Conservation (phyloP, 345 rosid species). For the Camelina laxa region DNA sequence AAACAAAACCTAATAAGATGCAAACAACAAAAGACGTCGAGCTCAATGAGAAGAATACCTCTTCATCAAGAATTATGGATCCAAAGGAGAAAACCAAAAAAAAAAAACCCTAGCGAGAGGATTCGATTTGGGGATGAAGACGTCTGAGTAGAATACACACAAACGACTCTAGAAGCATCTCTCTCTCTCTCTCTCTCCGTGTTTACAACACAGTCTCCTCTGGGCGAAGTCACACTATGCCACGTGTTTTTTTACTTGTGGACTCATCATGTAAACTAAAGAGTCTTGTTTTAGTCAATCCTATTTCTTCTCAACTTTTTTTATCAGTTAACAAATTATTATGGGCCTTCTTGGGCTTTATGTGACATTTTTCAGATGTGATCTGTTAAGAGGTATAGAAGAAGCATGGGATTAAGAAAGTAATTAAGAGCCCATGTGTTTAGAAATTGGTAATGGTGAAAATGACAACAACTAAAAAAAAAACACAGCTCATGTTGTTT, state of each 20-base stretch:
- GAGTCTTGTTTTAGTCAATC: background rate
- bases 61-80: conserved; percentile 5
- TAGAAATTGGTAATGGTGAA: conserved; percentile 16
- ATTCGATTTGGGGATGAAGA: conserved; percentile 32
- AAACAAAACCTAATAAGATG: conserved; percentile 9
- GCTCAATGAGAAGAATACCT: conserved; percentile 23
- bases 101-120: conserved; percentile 30
- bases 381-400: background rate
- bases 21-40: background rate
- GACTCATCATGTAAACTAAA: no score
- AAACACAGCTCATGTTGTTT: conserved; percentile 34
- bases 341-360: conserved; percentile 15
- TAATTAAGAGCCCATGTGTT: background rate
- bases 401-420: background rate
- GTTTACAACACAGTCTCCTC: conserved; percentile 6
- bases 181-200: no score
- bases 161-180: conserved; percentile 18
- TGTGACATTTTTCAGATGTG: background rate
- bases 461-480: background rate
- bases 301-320: background rate
- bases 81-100: conserved; percentile 22
- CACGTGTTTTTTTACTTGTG: conserved; percentile 28
- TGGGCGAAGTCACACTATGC: conserved; percentile 6
- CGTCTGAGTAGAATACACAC: background rate
- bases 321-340: background rate